These are phyloP conservation scores for Yarrowia keelungensis DNA, from an alignment of 805 yeast species.

Conservation along the genomic window DNA sequence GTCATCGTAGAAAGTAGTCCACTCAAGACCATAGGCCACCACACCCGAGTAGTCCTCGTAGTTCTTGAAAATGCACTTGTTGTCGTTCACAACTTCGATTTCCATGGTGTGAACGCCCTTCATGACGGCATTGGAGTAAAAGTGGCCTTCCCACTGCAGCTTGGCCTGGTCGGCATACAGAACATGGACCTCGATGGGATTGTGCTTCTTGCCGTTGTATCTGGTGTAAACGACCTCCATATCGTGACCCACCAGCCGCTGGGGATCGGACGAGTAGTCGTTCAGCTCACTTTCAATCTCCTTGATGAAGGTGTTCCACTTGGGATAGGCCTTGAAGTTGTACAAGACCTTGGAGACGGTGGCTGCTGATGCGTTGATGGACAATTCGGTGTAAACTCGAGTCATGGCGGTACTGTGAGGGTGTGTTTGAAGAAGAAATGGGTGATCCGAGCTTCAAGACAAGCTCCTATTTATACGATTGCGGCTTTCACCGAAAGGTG, in stretches of 20 bases:
- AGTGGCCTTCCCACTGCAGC: slow-evolving; percentile 18
- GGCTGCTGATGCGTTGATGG: slow-evolving; percentile 32
- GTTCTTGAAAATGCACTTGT: slow-evolving; percentile 19
- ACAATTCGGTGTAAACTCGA: slow-evolving; percentile 18
- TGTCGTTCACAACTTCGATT: slow-evolving; percentile 1
- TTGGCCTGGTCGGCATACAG: slow-evolving; percentile 1
- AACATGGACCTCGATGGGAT: slow-evolving; percentile 7
- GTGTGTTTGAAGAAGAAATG: neutral
- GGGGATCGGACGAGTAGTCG: slow-evolving; percentile 1
- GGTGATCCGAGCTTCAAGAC: neutral
- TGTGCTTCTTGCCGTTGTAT: slow-evolving; percentile 2
- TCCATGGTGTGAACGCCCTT: slow-evolving; percentile 9
- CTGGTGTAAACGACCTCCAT: neutral
- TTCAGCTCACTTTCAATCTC: slow-evolving; percentile 19
- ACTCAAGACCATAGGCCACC: slow-evolving; percentile 7
- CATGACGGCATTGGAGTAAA: slow-evolving; percentile 4
- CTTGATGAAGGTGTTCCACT: slow-evolving; percentile 27
- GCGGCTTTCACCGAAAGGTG: slow-evolving; percentile 7
- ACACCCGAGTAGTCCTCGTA: slow-evolving; percentile 21
- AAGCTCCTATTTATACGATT: slow-evolving; percentile 5
- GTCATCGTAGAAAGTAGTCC: slow-evolving; percentile 18
- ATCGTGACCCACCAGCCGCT: neutral
- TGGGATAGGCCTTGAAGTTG: slow-evolving; percentile 12
- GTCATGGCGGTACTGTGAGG: neutral
- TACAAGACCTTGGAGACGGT: slow-evolving; percentile 3